Evolutionary conservation across 2,329 filamentous ascomycete species (phyloP).

Genomic region (Tolypocladium sp.): DNA sequence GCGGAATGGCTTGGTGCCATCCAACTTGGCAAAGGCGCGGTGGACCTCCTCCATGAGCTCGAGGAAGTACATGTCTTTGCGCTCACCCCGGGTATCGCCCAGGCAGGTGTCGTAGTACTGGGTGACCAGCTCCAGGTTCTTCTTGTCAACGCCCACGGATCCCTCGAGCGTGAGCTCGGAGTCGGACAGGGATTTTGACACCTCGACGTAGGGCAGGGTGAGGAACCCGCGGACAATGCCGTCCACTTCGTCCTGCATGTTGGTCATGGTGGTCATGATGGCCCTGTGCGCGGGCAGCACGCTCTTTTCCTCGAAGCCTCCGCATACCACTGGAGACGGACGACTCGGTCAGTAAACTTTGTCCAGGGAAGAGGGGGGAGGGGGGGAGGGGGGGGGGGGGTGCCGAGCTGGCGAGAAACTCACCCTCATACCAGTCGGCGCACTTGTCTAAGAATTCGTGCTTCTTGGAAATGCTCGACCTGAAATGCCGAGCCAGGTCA

Average conservation of each 20-base stretch:
- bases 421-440: slow-evolving; percentile 9
- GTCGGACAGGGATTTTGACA: background rate
- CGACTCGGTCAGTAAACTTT: too few relatives aligned
- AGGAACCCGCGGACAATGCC: background rate
- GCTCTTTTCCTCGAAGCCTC: background rate
- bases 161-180: background rate
- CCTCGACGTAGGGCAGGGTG: background rate
- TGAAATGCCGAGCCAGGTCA: background rate
- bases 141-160: background rate
- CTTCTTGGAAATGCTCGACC: background rate
- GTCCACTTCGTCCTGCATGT: background rate
- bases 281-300: background rate
- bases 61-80: background rate
- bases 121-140: background rate
- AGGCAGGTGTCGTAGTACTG: slow-evolving; percentile 6
- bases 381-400: too few relatives aligned
- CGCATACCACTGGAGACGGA: background rate
- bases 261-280: background rate
- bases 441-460: slow-evolving; percentile 4
- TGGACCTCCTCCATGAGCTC: slow-evolving; percentile 4
- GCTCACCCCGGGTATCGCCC: background rate
- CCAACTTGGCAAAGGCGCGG: slow-evolving; percentile 1
- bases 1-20: background rate
- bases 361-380: too few relatives aligned
- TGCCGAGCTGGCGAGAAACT: background rate